Percentiles rank a stretch among this genome's conserved stretches.
Conservation (phyloP, 805 yeast species). For the Saccharomycopsis olivae region DNA sequence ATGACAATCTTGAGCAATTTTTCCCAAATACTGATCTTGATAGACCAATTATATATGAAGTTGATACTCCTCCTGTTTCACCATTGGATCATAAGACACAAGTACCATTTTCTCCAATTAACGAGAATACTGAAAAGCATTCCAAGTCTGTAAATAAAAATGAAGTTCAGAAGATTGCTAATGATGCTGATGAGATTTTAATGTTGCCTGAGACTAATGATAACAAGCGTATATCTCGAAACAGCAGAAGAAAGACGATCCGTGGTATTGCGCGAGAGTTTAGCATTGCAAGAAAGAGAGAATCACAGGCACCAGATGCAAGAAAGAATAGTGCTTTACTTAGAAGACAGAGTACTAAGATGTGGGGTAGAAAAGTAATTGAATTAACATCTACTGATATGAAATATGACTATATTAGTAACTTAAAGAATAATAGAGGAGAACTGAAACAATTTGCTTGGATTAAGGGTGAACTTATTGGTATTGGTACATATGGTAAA, state of each 20-base stretch:
- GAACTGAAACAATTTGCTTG: constrained; percentile 83
- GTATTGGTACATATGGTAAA: constrained; percentile 93
- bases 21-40: constrained; percentile 92
- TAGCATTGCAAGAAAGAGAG: constrained; percentile 42
- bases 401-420: constrained; percentile 53
- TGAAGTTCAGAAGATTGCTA: constrained; percentile 1
- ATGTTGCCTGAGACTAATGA: constrained; percentile 19
- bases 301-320: constrained; percentile 19
- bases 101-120: constrained; percentile 14
- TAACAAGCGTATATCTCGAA: constrained; percentile 26
- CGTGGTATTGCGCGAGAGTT: constrained; percentile 93
- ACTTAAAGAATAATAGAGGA: constrained; percentile 54
- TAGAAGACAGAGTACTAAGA: constrained; percentile 75
- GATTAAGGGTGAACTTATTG: constrained; percentile 96
- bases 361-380: constrained; percentile 94
- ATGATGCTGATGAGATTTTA: constrained; percentile 22
- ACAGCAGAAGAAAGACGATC: constrained; percentile 75
- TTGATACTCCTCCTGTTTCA: constrained; percentile 48
- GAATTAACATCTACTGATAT: constrained; percentile 74
- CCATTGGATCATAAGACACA: constrained; percentile 27
- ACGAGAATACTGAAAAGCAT: constrained; percentile 4
- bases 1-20: constrained; percentile 80
- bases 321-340: constrained; percentile 28
- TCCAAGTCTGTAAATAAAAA: background rate
- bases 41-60: constrained; percentile 75